phyloP scores from a whole-genome alignment of 1,284 basidiomycete species.

The Ganoderma meredithae region DNA sequence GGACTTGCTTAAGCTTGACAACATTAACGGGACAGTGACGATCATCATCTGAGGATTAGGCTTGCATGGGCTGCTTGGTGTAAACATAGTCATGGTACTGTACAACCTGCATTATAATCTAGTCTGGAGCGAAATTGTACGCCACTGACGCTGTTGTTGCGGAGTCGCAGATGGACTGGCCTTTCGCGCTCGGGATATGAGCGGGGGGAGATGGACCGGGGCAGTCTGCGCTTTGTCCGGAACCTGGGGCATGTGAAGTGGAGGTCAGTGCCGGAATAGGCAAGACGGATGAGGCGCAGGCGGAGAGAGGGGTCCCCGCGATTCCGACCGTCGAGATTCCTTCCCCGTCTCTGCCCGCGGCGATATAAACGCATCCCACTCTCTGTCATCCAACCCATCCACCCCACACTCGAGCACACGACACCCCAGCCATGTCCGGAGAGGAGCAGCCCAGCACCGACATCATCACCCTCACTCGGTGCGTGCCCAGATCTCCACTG shows the following conservation, averaged over 20 bases:
- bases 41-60: not conserved
- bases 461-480: slow-evolving; percentile 92
- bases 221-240: slow-evolving; percentile 17
- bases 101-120: slow-evolving; percentile 28
- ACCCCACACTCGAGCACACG: slow-evolving; percentile 13
- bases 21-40: not conserved
- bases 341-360: slow-evolving; percentile 24
- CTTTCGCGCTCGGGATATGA: not conserved
- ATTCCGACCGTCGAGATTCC: slow-evolving; percentile 27
- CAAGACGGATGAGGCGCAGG: slow-evolving; percentile 18
- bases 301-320: slow-evolving; percentile 32
- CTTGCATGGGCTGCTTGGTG: slow-evolving; percentile 6
- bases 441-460: slow-evolving; percentile 85
- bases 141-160: slow-evolving; percentile 8
- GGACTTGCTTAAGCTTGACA: not conserved
- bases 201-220: slow-evolving; percentile 25
- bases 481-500: slow-evolving; percentile 35
- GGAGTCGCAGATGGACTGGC: not conserved
- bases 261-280: slow-evolving; percentile 28
- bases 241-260: slow-evolving; percentile 33
- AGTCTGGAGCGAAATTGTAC: slow-evolving; percentile 8
- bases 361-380: slow-evolving; percentile 29
- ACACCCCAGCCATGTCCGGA: slow-evolving; percentile 50
- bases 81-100: slow-evolving; percentile 21
- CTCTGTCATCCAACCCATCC: slow-evolving; percentile 25